Conservation (phyloP, 495 filamentous ascomycete species). For the Peziza echinospora region DNA sequence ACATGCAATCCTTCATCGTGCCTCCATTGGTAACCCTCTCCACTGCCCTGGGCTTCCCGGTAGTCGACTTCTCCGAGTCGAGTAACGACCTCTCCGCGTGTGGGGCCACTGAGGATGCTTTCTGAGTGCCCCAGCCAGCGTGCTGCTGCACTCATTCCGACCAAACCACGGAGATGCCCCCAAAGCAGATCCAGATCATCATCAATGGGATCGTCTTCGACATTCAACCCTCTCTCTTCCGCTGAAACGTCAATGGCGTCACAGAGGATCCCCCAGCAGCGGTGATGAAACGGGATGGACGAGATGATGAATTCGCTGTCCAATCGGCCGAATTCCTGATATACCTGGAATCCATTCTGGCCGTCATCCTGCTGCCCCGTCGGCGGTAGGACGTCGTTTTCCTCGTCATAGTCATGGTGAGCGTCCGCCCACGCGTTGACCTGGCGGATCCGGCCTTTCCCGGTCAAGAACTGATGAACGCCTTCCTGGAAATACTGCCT, state of each 20-base stretch:
- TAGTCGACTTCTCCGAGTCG: constrained; percentile 20
- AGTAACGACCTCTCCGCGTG: constrained; percentile 13
- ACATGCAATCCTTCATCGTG: constrained; percentile 21
- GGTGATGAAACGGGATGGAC: constrained; percentile 21
- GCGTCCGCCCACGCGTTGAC: constrained; percentile 20
- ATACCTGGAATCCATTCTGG: constrained; percentile 18
- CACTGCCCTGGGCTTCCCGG: constrained; percentile 18
- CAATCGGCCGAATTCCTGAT: constrained; percentile 17
- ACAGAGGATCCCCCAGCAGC: constrained; percentile 20
- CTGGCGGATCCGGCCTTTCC: constrained; percentile 18
- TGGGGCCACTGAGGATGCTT: constrained; percentile 5
- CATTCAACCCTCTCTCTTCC: constrained; percentile 10
- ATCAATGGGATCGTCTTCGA: constrained; percentile 10
- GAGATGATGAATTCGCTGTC: constrained; percentile 15
- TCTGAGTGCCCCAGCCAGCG: constrained; percentile 4
- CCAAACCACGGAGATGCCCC: constrained; percentile 17
- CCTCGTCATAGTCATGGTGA: constrained; percentile 18
- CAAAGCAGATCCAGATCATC: constrained; percentile 11
- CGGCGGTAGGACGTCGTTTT: constrained; percentile 3
- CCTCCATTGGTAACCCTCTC: constrained; percentile 20
- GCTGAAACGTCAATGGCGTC: constrained; percentile 18
- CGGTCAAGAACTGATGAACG: constrained; percentile 14
- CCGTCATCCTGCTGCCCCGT: neutral
- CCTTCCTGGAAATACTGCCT: constrained; percentile 6
- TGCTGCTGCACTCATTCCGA: constrained; percentile 8